phyloP scores from a whole-genome alignment of 768 basidiomycete genomes.

The Leccinum subgranulosum region DNA sequence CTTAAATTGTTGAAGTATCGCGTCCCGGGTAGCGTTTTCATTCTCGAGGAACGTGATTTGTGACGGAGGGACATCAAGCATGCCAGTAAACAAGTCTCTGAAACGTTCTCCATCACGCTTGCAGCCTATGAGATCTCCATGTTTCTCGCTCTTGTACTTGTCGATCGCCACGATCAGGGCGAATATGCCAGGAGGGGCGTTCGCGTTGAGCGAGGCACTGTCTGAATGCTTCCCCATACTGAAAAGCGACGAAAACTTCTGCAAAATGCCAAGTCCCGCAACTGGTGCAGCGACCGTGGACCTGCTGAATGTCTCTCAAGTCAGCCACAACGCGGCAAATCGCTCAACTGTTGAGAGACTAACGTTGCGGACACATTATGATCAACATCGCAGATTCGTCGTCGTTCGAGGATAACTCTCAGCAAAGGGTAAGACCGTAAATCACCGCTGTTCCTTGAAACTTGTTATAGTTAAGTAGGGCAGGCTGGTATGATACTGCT shows the following conservation, averaged over 20 bases:
- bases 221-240: neutral
- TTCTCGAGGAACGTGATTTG: constrained; percentile 16
- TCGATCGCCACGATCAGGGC: constrained; percentile 19
- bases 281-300: neutral
- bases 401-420: neutral
- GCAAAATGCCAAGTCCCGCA: neutral
- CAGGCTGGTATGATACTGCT: neutral
- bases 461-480: neutral
- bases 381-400: neutral
- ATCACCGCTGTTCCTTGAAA: neutral
- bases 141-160: neutral
- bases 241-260: neutral
- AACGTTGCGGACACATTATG: neutral
- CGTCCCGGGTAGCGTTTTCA: constrained; percentile 12
- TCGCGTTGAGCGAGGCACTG: neutral
- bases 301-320: neutral
- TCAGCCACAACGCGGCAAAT: neutral
- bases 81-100: constrained; percentile 4
- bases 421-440: neutral
- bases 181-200: constrained; percentile 15
- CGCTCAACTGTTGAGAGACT: constrained; percentile 7
- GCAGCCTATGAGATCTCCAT: constrained; percentile 12
- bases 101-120: constrained; percentile 16
- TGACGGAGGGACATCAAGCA: constrained; percentile 10
- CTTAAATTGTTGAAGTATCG: constrained; percentile 6